These are phyloP conservation scores for Beauveria sp. DNA, from an alignment of 2,329 filamentous ascomycete species.

Conservation along the genomic window DNA sequence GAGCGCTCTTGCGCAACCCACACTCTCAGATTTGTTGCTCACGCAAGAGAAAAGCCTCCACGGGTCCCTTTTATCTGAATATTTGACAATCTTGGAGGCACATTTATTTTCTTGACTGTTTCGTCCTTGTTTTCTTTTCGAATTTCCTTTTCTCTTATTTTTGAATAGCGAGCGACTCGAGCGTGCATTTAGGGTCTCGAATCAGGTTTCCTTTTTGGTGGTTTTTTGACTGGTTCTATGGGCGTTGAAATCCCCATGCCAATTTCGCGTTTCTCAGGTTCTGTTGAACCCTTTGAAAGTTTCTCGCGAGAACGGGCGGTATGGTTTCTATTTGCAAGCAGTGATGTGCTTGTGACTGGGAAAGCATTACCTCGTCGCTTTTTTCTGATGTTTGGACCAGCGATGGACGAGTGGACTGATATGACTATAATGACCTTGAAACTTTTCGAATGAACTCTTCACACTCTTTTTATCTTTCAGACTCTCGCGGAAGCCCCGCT, in stretches of 20 bases:
- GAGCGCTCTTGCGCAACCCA: conserved; percentile 24
- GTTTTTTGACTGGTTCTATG: conserved; percentile 14
- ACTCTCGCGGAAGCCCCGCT: background rate
- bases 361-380: background rate
- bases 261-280: background rate
- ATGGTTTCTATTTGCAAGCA: background rate
- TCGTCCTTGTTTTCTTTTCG: conserved; percentile 15
- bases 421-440: conserved; percentile 8
- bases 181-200: conserved; percentile 16
- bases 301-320: background rate
- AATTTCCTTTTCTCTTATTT: conserved; percentile 8
- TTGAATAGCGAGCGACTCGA: conserved; percentile 13
- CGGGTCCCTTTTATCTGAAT: conserved; percentile 21
- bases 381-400: background rate
- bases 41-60: conserved; percentile 30
- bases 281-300: background rate
- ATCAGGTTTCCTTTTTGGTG: conserved; percentile 20
- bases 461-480: background rate
- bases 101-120: conserved; percentile 24
- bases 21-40: conserved; percentile 38
- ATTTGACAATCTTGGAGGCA: conserved; percentile 15
- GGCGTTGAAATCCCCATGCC: background rate
- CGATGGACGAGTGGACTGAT: conserved; percentile 8
- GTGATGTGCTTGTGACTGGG: background rate
- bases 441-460: background rate